Base-by-base conservation (phyloP, 345 rosid genomes). In the Eucalyptus urophylla region DNA sequence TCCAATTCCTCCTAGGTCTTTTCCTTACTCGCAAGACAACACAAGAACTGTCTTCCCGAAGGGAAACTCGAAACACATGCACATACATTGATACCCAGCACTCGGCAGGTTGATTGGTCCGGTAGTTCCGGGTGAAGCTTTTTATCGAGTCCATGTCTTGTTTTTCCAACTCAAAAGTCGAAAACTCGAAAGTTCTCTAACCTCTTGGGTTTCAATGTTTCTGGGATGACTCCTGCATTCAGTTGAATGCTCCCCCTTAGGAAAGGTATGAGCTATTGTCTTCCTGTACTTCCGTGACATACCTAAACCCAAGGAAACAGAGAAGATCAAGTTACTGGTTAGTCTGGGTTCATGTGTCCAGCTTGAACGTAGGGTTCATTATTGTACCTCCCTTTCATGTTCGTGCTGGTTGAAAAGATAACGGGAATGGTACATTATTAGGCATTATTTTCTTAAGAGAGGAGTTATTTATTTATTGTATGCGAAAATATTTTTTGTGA, bases 171-270 rank as follows among this genome's bases (percentile, higher is more conserved):
- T 95, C 95, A 15, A 96, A 96, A 96, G 86, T 96, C 94, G 22
- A 91, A 94, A 88, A 96, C 97, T 86, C 91, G 62, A 53, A 92
- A 94, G 76, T 96, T 96, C 91, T 95, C 90, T 90, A 97, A 87
- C 89, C 98, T 97, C 88, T 91, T 93, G 14, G 92, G 81, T 86
- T 95, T 96, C 2, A 95, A 94, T 85, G 97, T 88, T 89, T 97
- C 96, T 27, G 98, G 99, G 87, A 97, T 97, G 69, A 96, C 93
- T 24, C 90, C 95, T 0, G 95, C 94, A 94, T 96, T 92, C 47
- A 96, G 93, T 60, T 96, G 98, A 60, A 96, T 94, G 91, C 95
- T 97, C 95, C 97, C 95, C 45, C 94, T 94, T 8, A 96, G 96
- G 65, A 92, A 95, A n/a, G 69, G 94, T 90, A 92, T 96, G 98